phyloP scores from a whole-genome alignment of 2,329 filamentous ascomycete species.

The Metarhizium humberi region DNA sequence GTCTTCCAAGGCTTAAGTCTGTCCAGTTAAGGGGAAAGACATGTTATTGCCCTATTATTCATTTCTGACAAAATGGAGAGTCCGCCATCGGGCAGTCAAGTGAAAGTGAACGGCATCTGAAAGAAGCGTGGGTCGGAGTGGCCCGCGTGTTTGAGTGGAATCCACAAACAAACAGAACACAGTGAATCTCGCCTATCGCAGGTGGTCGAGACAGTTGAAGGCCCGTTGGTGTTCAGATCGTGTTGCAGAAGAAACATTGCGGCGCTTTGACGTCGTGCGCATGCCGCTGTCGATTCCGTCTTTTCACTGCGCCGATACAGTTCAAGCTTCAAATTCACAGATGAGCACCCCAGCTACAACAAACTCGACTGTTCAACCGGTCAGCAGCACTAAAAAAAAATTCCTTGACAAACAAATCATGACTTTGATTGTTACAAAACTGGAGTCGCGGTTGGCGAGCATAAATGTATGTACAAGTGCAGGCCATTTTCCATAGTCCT shows the following conservation, averaged over 20 bases:
- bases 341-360: no score
- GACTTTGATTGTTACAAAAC: neutral
- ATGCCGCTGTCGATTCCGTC: neutral
- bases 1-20: no score
- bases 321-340: neutral
- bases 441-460: neutral
- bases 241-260: neutral
- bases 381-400: no score
- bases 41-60: no score
- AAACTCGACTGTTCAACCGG: no score
- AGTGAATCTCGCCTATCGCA: neutral
- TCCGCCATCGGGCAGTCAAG: neutral
- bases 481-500: neutral
- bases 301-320: neutral
- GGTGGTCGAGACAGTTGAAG: neutral
- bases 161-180: neutral
- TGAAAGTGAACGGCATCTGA: conserved; percentile 1
- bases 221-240: no score
- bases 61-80: neutral
- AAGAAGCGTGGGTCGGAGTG: neutral
- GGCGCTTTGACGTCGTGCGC: neutral
- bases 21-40: neutral
- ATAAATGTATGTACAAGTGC: neutral
- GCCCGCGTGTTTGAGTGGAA: neutral
- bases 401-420: neutral